These are phyloP conservation scores for Chlamydomonas applanata DNA, from an alignment of 139 green algal genomes.

Conservation along the genomic window DNA sequence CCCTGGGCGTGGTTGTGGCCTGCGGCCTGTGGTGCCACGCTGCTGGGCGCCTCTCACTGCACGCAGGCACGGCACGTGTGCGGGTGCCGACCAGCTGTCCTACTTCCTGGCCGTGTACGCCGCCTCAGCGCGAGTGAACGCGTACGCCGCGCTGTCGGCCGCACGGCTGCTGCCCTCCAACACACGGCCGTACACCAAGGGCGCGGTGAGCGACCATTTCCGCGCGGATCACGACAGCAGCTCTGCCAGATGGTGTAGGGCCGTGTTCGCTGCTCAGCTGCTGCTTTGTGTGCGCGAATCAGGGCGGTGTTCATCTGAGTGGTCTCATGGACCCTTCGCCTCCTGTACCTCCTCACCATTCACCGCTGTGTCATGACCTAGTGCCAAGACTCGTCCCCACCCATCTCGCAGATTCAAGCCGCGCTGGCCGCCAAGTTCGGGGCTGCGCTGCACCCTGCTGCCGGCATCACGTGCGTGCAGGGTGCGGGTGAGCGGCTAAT, in stretches of 20 bases:
- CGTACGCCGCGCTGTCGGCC: not conserved
- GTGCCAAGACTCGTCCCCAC: not conserved
- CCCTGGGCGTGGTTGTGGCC: no score
- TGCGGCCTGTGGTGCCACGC: no score
- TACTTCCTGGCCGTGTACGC: constrained; percentile 1
- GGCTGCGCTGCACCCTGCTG: constrained; percentile 6
- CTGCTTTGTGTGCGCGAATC: no score
- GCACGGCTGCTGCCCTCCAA: not conserved
- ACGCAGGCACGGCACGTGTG: constrained; percentile 8
- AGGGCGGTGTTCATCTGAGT: no score
- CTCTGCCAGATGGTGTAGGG: no score
- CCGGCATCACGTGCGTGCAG: constrained; percentile 13
- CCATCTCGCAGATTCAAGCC: constrained; percentile 2
- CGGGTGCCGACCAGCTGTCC: not conserved
- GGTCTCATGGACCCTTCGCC: no score
- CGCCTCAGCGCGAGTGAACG: not conserved
- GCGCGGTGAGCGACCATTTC: not conserved
- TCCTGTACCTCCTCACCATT: no score
- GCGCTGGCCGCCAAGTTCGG: constrained; percentile 12
- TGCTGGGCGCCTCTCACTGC: no score
- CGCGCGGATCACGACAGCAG: no score
- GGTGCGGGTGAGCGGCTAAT: no score
- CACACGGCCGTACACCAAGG: not conserved
- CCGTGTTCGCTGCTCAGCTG: not conserved
- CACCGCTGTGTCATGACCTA: no score